These are phyloP conservation scores for Pseudogymnoascus sp. DNA, from an alignment of 2,329 filamentous ascomycete genomes.

Conservation along the genomic window DNA sequence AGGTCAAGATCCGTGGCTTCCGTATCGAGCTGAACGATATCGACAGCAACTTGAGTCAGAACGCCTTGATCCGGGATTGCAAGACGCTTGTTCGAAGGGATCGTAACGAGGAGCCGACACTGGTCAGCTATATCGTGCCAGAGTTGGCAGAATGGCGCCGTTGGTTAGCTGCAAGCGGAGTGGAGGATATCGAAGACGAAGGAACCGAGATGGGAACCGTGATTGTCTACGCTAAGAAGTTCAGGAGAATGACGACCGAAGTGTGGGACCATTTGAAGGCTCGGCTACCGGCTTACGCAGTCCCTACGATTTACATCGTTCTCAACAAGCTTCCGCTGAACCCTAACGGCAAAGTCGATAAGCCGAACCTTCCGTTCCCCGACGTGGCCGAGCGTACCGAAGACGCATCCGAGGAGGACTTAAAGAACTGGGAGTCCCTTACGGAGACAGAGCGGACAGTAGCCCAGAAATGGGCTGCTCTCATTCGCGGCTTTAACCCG, in stretches of 20 bases:
- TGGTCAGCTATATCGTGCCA: conserved; percentile 87
- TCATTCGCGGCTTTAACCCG: conserved; percentile 58
- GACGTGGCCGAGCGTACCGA: conserved; percentile 45
- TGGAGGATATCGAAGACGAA: conserved; percentile 47
- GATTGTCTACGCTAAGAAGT: conserved; percentile 34
- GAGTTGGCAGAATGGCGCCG: conserved; percentile 65
- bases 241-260: conserved; percentile 37
- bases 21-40: conserved; percentile 92
- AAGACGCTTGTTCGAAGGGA: conserved; percentile 78
- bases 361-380: conserved; percentile 70
- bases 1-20: conserved; percentile 95
- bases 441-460: conserved; percentile 55
- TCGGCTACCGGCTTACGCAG: conserved; percentile 64
- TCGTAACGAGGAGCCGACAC: conserved; percentile 71
- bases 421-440: conserved; percentile 35
- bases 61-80: conserved; percentile 71
- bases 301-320: conserved; percentile 66
- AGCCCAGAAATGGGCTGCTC: conserved; percentile 64
- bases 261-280: conserved; percentile 59
- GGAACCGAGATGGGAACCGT: conserved; percentile 27
- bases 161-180: conserved; percentile 50
- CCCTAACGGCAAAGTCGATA: conserved; percentile 80
- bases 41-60: conserved; percentile 68
- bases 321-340: conserved; percentile 69
- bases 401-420: conserved; percentile 35